Evolutionary conservation across 768 basidiomycete genomes (phyloP), one percentile per base, ranked within the genome.

Genomic region (Mycena pura): DNA sequence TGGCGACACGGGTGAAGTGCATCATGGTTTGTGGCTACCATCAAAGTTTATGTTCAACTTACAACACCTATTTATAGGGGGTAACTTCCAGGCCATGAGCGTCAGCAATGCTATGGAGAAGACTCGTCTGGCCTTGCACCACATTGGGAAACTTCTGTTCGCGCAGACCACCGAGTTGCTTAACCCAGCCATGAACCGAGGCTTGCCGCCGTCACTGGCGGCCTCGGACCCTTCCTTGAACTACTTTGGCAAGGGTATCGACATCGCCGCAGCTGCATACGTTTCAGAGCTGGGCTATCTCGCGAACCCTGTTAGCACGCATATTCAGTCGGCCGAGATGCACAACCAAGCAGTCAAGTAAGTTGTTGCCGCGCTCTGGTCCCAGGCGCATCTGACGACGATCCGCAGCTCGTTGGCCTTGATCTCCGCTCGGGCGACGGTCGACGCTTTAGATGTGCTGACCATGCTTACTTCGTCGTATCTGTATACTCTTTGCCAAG

Each of bases 81-180:
- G 93, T 14, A 95, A 95, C 73, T 95, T 96, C 82, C 93, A 91
- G 72, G 90, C 90, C 0, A 91, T 91, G 86, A 82, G 88, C 13
- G 83, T 92, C 41, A 88, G 88, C 14, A 85, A 75, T 57, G 88
- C 91, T 11, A 94, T 95, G 91, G 93, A 95, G 73, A 93, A 94
- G 72, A 90, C 90, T 0, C 89, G 93, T 9, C 82, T 91, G 43
- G 80, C 86, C 13, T 73, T 91, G 43, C 81, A 87, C 39, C 89
- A 90, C 60, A 82, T 91, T 43, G 90, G 90, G 52, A 88, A 88
- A 72, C 77, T 92, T 28, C 71, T 89, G 51, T 91, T 90, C 65
- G 80, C 88, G 6, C 90, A 92, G 69, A 78, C 80, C 61, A 84
- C 91, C 1, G 92, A 93, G 74, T 79, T 93, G 29, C 79, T 89